Evolutionary conservation across 1,284 basidiomycete species (phyloP).

Genomic region (Hemileia vastatrix): DNA sequence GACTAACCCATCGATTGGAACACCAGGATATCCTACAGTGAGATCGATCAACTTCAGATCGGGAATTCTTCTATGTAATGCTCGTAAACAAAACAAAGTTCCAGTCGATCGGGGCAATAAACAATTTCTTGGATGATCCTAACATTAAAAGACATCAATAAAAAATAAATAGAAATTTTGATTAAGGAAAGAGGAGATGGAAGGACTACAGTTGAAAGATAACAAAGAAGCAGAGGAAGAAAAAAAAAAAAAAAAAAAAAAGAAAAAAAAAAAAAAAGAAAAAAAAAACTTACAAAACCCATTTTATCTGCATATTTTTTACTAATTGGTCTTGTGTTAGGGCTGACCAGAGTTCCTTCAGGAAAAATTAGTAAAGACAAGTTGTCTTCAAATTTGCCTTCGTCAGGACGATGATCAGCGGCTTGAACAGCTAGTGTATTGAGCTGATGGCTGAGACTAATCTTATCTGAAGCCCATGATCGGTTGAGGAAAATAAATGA

Average conservation of each 20-base stretch:
- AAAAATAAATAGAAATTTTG: too few relatives aligned
- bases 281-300: slow-evolving; percentile 58
- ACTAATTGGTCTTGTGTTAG: slow-evolving; percentile 69
- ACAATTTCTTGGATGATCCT: slow-evolving; percentile 59
- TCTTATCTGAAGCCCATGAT: slow-evolving; percentile 71
- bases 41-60: slow-evolving; percentile 73
- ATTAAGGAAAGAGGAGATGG: not conserved
- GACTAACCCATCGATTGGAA: slow-evolving; percentile 47
- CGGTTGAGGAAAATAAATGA: slow-evolving; percentile 78
- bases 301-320: slow-evolving; percentile 71
- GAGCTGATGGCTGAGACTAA: slow-evolving; percentile 55
- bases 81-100: slow-evolving; percentile 70
- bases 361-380: slow-evolving; percentile 80
- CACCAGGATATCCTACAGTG: slow-evolving; percentile 80
- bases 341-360: slow-evolving; percentile 80
- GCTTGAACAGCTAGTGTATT: slow-evolving; percentile 50
- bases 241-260: not conserved
- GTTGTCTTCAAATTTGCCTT: slow-evolving; percentile 51
- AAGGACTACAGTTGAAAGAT: not conserved
- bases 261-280: slow-evolving; percentile 12
- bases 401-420: slow-evolving; percentile 50
- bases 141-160: not conserved
- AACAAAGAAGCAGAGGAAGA: not conserved
- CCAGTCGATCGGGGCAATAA: slow-evolving; percentile 86
- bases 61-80: slow-evolving; percentile 65